Base-by-base conservation (phyloP, 495 filamentous ascomycete genomes). In the Aspergillus coremiiformis region DNA sequence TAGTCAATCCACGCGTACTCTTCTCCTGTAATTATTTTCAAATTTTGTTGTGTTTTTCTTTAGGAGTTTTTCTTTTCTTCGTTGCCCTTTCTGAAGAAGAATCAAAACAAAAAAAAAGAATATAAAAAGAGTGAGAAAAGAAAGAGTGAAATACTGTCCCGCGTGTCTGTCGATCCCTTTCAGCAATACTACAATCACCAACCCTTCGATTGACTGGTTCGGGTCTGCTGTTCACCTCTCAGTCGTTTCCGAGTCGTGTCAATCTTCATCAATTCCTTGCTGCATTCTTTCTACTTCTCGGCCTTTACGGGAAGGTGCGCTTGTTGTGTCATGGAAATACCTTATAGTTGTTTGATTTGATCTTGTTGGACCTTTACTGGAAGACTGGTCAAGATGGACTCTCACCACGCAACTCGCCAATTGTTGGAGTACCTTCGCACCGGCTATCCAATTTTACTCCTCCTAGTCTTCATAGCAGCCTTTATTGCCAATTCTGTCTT, bases 401-500 rank as follows among this genome's bases (percentile, higher is more conserved):
- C 49, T 22, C 58, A 64, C 49, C 59, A 69, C 26, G 68, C 70
- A 52, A 71, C 68, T 57, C 67, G 58, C n/a, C 63, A 66, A 57
- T 66, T 79, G 57, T 65, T 82, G 54, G 58, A 67, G 47, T 73
- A 65, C 56, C 62, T 78, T 44, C 85, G 84, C 53, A 83, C 77
- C 58, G 70, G 75, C 51, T 87, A 81, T 58, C 85, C 87, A 5
- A 77, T 87, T 50, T 60, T 85, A 47, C 72, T 89, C 46, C 72
- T 89, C 33, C 49, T 84, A 47, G 75, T 89, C 63, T 90, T 89
- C 62, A 67, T 87, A 19, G 60, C 75, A 41, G 76, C 78, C 48
- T 87, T 89, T 63, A 72, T 84, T 12, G 66, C 72, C 56, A 80
- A 79, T 63, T 82, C 84, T 44, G 78, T 89, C 39, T 44, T 76